Conservation (phyloP, 169 alveolate species). For the Perkinsus chesapeaki region DNA sequence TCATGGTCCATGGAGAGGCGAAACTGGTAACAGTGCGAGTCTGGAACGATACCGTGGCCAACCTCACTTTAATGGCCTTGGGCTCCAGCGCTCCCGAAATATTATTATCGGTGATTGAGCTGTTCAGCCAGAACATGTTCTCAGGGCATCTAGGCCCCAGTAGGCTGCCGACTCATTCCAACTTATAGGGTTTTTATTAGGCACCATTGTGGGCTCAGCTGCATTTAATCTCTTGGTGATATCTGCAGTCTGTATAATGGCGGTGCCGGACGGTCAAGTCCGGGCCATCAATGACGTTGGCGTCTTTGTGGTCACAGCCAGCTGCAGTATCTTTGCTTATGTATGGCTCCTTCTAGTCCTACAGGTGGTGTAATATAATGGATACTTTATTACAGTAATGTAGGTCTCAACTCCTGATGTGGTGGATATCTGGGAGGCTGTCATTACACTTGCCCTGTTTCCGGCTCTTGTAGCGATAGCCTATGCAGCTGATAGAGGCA, state of each 20-base stretch:
- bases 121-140: conserved; percentile 23
- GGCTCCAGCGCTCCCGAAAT: conserved; percentile 58
- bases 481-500: background rate
- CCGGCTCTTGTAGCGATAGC: conserved; percentile 1
- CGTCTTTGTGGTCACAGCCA: conserved; percentile 22
- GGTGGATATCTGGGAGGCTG: conserved; percentile 18
- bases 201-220: conserved; percentile 45
- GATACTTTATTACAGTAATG: too few relatives aligned
- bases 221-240: conserved; percentile 47
- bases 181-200: background rate
- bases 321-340: conserved; percentile 20
- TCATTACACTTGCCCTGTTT: background rate
- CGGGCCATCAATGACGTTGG: conserved; percentile 14
- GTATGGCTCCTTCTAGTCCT: conserved; percentile 18
- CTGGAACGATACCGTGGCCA: conserved; percentile 58
- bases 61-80: conserved; percentile 52
- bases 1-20: background rate
- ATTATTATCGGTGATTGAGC: conserved; percentile 37
- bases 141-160: conserved; percentile 40
- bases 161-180: background rate
- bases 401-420: conserved; percentile 1
- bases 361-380: background rate
- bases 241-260: conserved; percentile 38
- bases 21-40: conserved; percentile 14
- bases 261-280: conserved; percentile 34